These are phyloP conservation scores for Amphichorda felina DNA, from an alignment of 2,329 filamentous ascomycete genomes.

Conservation along the genomic window DNA sequence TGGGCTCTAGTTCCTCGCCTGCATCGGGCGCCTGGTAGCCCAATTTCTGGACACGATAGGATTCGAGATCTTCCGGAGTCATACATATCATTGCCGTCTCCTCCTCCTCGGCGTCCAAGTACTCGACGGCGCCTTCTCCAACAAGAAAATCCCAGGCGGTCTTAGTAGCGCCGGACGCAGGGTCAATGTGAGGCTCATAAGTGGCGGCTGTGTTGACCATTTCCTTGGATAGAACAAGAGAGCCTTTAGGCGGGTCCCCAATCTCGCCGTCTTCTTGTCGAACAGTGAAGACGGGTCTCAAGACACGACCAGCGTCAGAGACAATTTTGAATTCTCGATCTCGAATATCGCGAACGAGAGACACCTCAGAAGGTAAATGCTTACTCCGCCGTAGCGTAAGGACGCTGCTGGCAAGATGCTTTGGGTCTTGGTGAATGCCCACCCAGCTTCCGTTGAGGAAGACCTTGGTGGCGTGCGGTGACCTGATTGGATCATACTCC, in stretches of 20 bases:
- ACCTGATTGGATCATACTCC: conserved; percentile 78
- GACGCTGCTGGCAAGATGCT: conserved; percentile 70
- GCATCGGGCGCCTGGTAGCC: conserved; percentile 29
- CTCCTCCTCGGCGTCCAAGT: conserved; percentile 95
- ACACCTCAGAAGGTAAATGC: conserved; percentile 84
- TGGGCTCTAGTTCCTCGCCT: conserved; percentile 54
- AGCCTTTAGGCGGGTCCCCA: conserved; percentile 45
- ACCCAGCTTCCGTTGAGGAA: conserved; percentile 99
- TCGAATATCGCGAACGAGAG: conserved; percentile 88
- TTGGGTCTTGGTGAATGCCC: conserved; percentile 82
- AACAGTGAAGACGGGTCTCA: conserved; percentile 85
- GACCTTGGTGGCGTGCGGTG: conserved; percentile 90
- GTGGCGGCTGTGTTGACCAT: conserved; percentile 58
- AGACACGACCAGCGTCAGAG: conserved; percentile 90
- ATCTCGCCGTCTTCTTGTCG: conserved; percentile 75
- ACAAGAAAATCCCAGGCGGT: conserved; percentile 87
- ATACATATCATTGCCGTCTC: conserved; percentile 99
- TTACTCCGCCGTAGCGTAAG: conserved; percentile 67
- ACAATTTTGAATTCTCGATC: conserved; percentile 98
- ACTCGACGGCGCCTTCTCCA: conserved; percentile 78
- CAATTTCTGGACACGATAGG: conserved; percentile 54
- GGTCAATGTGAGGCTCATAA: conserved; percentile 52
- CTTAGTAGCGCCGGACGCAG: conserved; percentile 41
- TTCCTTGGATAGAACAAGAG: conserved; percentile 74
- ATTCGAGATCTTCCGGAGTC: conserved; percentile 89